Evolutionary conservation across 2,329 filamentous ascomycete genomes (phyloP), one percentile per base, ranked within the genome.

Genomic region (Colletotrichum lini): DNA sequence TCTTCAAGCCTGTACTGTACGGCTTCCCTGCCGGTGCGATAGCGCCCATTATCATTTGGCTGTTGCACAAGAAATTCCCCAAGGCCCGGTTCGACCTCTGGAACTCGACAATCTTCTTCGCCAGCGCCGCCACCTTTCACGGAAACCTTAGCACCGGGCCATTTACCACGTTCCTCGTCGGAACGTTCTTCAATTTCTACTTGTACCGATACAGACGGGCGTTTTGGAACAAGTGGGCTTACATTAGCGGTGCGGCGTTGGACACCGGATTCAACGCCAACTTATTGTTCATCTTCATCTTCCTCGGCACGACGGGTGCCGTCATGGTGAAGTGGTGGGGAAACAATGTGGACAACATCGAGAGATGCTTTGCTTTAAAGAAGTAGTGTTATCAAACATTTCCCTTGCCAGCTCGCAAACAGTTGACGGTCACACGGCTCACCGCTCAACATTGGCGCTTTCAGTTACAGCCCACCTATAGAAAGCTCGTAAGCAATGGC

Each of bases 241-340:
- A 90, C 73, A 84, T 91, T 49, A 78, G 90, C n/a, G 89, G 88
- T 0, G 89, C 89, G 1, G 89, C 89, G 1, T 87, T 90, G 74
- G 89, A 91, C 77, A 88, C 89, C 0, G 89, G 88, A 0, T 91
- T 89, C 76, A 91, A 91, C 76, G 80, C 90, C 16, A 89, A 90
- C 72, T 84, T 90, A 83, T 74, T 91, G 70, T 80, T 91, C 30
- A 86, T 90, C 38, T 91, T 91, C 77, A 76, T 91, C 72, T 87
- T 86, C 71, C 89, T 91, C 73, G 86, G 88, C 1, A 85, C 86
- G 5, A 90, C 87, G 80, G 82, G 88, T 23, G 79, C 90, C 9
- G 81, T 79, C 16, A 91, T 91, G 89, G 88, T 88, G 16, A 78
- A 88, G 69, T 91, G 89, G 89, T 91, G 89, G 88, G 89, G 89